Evolutionary conservation across 2,329 filamentous ascomycete genomes (phyloP).

Genomic region (Sporothrix inflata): DNA sequence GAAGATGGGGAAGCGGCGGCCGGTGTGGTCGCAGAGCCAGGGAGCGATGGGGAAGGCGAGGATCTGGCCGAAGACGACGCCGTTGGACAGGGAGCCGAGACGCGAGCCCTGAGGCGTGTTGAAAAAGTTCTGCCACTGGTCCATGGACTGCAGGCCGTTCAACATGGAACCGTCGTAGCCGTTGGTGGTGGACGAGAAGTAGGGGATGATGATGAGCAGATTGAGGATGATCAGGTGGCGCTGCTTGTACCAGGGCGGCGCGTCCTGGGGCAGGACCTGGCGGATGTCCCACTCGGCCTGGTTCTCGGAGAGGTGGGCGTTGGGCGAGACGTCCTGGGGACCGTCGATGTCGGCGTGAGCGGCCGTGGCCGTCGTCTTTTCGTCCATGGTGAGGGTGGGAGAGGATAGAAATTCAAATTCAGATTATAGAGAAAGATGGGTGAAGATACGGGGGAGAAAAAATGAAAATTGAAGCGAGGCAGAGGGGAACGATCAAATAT

Average conservation of each 20-base stretch:
- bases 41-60: slow-evolving; percentile 37
- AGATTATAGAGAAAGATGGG: background rate
- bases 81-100: slow-evolving; percentile 41
- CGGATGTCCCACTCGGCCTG: slow-evolving; percentile 19
- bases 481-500: background rate
- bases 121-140: slow-evolving; percentile 46
- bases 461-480: background rate
- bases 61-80: slow-evolving; percentile 39
- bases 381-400: background rate
- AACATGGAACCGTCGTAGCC: slow-evolving; percentile 40
- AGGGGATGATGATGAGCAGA: slow-evolving; percentile 21
- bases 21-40: slow-evolving; percentile 40
- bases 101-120: slow-evolving; percentile 43
- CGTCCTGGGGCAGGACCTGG: slow-evolving; percentile 26
- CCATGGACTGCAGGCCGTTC: slow-evolving; percentile 47
- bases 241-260: slow-evolving; percentile 26
- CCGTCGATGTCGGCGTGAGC: background rate
- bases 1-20: slow-evolving; percentile 46
- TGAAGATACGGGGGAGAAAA: background rate
- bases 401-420: background rate
- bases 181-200: slow-evolving; percentile 24
- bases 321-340: background rate
- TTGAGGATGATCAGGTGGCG: slow-evolving; percentile 27
- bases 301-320: background rate
- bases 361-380: background rate